These are phyloP conservation scores for Papiliotrema terrestris DNA, from an alignment of 1,284 basidiomycete species.

Conservation along the genomic window DNA sequence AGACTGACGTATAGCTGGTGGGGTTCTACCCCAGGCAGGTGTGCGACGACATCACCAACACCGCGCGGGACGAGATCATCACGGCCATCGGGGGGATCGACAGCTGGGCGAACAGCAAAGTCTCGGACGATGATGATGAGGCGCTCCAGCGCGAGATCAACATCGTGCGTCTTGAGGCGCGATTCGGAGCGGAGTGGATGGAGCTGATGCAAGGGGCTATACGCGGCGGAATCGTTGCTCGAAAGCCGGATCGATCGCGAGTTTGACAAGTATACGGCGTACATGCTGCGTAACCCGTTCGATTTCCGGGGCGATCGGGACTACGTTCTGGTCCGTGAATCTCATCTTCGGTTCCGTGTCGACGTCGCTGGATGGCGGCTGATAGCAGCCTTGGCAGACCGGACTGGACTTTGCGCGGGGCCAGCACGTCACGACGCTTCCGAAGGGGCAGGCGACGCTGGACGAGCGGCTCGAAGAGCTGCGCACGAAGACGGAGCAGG, in stretches of 20 bases:
- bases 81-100: slow-evolving; percentile 32
- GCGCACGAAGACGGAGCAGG: slow-evolving; percentile 44
- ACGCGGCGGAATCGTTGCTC: slow-evolving; percentile 47
- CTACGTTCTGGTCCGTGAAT: slow-evolving; percentile 45
- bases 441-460: slow-evolving; percentile 33
- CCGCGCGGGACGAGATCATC: slow-evolving; percentile 33
- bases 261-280: slow-evolving; percentile 47
- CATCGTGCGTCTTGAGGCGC: slow-evolving; percentile 16
- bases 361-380: neutral
- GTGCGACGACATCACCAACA: slow-evolving; percentile 39
- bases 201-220: slow-evolving; percentile 27
- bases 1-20: slow-evolving; percentile 25
- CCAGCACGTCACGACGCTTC: slow-evolving; percentile 32
- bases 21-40: slow-evolving; percentile 36
- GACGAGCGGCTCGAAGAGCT: slow-evolving; percentile 32
- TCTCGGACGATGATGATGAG: neutral
- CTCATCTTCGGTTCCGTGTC: neutral
- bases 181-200: too few species aligned
- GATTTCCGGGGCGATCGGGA: slow-evolving; percentile 41
- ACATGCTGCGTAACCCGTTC: slow-evolving; percentile 47
- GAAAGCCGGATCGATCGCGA: slow-evolving; percentile 47
- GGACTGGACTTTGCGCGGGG: slow-evolving; percentile 47
- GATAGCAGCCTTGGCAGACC: slow-evolving; percentile 46
- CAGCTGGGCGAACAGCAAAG: slow-evolving; percentile 21
- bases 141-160: slow-evolving; percentile 30